Base-by-base conservation (phyloP, 2,329 filamentous ascomycete genomes). In the Lachnellula occidentalis region DNA sequence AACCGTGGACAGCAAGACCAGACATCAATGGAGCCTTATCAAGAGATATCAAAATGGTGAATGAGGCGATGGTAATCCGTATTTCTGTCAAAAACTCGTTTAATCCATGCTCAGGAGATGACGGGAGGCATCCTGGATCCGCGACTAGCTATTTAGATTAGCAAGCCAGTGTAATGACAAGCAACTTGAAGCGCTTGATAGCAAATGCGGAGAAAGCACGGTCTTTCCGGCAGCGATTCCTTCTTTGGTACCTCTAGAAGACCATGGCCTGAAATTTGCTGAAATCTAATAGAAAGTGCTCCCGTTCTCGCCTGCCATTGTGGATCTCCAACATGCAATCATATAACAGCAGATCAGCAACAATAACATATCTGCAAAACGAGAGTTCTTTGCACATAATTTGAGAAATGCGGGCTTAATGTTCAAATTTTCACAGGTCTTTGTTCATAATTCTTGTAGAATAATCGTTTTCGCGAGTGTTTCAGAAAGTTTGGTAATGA, bases 211-310 rank as follows among this genome's bases (percentile, higher is more conserved):
- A 56, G 48, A 45, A 47, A 34, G 36, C 31, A 49, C 49, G 55
- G 51, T 36, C 52, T 42, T 21, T 19, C 50, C 57, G 56, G 55
- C 45, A 54, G 43, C 43, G 51, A 51, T 61, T 60, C 58, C 57
- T 61, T 61, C 59, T 61, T 64, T 52, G 55, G 53, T 22, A 56
- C 31, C 55, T 61, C 50, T 58, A 52, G 59, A 59, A 60, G 45
- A 14, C 37, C 50, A n/a, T 37, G 21, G 22, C 48, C 27, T 56
- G 34, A 49, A 37, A 24, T 45, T 7, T 43, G 37, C 34, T 41
- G 8, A 49, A 37, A 24, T 45, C 12, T 43, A 31, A 24, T 41
- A 5, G 9, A 47, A 11, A 50, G 50, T 56, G 48, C 36, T 24
- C 51, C 50, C 34, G 42, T 46, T 53, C 52, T 50, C 41, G 48